Evolutionary conservation across 179 eudicot genomes (phyloP), one percentile per base, ranked within the genome.

Genomic region (Pouteria campechiana): DNA sequence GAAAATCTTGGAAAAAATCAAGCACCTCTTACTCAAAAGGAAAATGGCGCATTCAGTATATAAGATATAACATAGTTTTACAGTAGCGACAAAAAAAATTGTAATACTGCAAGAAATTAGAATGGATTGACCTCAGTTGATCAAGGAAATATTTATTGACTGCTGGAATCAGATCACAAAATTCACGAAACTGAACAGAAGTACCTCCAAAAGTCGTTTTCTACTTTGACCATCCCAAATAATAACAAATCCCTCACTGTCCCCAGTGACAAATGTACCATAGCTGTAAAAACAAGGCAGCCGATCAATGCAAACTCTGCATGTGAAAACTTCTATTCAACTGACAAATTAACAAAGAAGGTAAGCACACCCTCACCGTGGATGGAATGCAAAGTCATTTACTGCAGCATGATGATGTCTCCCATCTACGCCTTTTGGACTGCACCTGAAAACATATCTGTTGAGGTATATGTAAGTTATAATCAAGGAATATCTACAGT

Each of bases 371-470:
- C 61, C 85, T 28, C 81, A 89, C 97, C 28, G 54, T 55, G 90
- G 94, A 51, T 63, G 74, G 54, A 76, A 86, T 58, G 77, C 64
- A 48, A 90, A 72, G 58, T 77, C 83, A 51, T 90, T 90, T 61
- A 90, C 90, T 5, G 94, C 57, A 25, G 60, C 81, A 19, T 64
- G 65, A 65, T 70, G 73, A 39, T 50, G 47, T 61, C 55, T 74
- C 58, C 77, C 74, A 25, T 79, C 69, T 55, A 54, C 77, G 32
- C 65, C 68, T 60, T 74, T 86, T 28, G 90, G 84, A 42, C 48
- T 62, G 54, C 95, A 81, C 37, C 86, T 76, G 57, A 86, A 90
- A 12, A 75, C 61, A 52, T 81, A 90, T 61, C 97, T 89, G 74
- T n/a, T n/a, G n/a, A n/a, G n/a, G n/a, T n/a, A n/a, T n/a, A n/a